phyloP scores from a whole-genome alignment of 1,284 basidiomycete species.

The Singerocomus rubriflavus region DNA sequence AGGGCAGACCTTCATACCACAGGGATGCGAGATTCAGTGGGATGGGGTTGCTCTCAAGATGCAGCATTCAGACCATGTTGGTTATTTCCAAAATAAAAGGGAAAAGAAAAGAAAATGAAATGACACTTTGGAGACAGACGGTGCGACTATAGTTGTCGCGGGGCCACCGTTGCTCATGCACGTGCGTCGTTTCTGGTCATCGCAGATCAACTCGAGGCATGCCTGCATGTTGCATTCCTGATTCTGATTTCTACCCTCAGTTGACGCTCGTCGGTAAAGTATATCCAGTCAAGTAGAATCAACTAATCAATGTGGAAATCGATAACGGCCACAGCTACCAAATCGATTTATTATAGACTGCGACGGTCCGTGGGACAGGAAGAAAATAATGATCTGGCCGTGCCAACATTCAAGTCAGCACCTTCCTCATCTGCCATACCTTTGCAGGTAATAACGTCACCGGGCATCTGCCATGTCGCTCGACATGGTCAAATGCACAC shows the following conservation, averaged over 20 bases:
- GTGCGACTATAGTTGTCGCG: not conserved
- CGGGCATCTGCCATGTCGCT: conserved; percentile 78
- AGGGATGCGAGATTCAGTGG: conserved; percentile 11
- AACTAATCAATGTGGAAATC: conserved; percentile 10
- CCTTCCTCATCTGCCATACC: conserved; percentile 84
- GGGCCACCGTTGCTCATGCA: conserved; percentile 16
- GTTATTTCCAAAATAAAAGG: conserved; percentile 19
- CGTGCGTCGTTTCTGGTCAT: conserved; percentile 21
- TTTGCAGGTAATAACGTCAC: conserved; percentile 77
- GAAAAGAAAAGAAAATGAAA: conserved; percentile 1
- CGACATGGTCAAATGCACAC: conserved; percentile 84
- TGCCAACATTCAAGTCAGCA: conserved; percentile 57
- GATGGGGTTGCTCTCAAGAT: conserved; percentile 6
- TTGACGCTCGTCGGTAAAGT: not conserved
- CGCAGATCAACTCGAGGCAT: conserved; percentile 5
- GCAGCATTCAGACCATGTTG: conserved; percentile 29
- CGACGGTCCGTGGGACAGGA: conserved; percentile 1
- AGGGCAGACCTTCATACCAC: conserved; percentile 30
- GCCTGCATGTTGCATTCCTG: not conserved
- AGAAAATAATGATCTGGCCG: not conserved
- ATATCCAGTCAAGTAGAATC: conserved; percentile 1
- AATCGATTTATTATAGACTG: conserved; percentile 11
- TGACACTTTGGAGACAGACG: conserved; percentile 16
- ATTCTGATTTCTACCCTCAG: not conserved
- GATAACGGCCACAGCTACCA: conserved; percentile 7